Evolutionary conservation across 805 yeast genomes (phyloP).

Genomic region (Starmerella sp.): DNA sequence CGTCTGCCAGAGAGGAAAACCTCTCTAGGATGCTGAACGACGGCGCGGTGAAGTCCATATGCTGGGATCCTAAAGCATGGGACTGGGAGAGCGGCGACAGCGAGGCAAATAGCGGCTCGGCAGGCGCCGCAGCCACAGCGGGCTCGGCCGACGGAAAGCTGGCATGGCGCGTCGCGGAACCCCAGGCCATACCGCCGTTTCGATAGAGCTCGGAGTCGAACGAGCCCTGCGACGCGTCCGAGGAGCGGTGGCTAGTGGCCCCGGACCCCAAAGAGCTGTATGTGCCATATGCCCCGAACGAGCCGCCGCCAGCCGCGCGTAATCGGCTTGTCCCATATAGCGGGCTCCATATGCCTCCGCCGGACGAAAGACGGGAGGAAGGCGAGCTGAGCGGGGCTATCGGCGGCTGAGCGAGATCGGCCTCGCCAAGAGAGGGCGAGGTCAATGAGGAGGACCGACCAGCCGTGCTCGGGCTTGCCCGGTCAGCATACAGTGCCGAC

Average conservation of each 20-base stretch:
- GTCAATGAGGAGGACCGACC: neutral
- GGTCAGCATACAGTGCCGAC: neutral
- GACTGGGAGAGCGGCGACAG: slow-evolving; percentile 9
- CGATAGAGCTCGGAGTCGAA: slow-evolving; percentile 21
- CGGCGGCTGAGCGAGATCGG: neutral
- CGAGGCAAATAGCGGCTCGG: slow-evolving; percentile 16
- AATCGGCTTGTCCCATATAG: neutral
- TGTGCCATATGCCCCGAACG: slow-evolving; percentile 17
- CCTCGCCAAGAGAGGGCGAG: neutral
- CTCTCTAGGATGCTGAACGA: slow-evolving; percentile 22
- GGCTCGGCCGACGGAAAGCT: slow-evolving; percentile 9
- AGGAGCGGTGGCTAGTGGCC: slow-evolving; percentile 5
- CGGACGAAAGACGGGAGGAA: neutral
- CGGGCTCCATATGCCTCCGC: neutral
- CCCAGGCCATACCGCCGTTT: slow-evolving; percentile 25
- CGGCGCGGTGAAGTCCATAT: slow-evolving; percentile 22
- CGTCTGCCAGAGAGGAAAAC: slow-evolving; percentile 23
- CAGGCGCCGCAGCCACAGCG: neutral
- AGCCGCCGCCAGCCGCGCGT: slow-evolving; percentile 10
- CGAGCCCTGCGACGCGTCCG: slow-evolving; percentile 10
- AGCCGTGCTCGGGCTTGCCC: neutral
- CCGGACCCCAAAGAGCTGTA: neutral
- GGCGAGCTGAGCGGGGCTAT: neutral
- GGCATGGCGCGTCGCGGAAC: slow-evolving; percentile 18
- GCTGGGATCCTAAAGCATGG: neutral